phyloP scores from a whole-genome alignment of 352 stramenopile genomes.

The Halophytophthora batemanensis region DNA sequence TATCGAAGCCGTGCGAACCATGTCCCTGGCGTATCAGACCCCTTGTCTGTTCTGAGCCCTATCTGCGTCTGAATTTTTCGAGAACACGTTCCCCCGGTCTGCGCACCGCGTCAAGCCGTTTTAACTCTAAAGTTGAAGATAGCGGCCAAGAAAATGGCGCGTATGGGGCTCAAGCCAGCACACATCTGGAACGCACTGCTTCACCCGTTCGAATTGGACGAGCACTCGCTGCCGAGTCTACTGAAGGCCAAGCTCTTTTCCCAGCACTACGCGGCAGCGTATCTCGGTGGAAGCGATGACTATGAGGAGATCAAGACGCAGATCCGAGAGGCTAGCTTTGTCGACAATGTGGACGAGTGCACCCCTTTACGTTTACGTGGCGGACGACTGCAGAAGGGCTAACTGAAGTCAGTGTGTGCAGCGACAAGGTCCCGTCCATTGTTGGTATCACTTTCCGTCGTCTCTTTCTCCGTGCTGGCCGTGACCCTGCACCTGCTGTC shows the following conservation, averaged over 20 bases:
- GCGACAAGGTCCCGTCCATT: conserved; percentile 2
- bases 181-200: neutral
- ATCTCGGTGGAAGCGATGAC: conserved; percentile 4
- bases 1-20: too few species aligned
- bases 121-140: too few species aligned
- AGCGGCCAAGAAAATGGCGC: too few species aligned
- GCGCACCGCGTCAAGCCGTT: too few species aligned
- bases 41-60: too few species aligned
- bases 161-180: too few species aligned
- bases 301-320: neutral
- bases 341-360: neutral
- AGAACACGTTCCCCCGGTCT: too few species aligned
- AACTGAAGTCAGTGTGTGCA: neutral
- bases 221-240: neutral
- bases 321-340: conserved; percentile 1
- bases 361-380: conserved; percentile 5
- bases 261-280: conserved; percentile 2
- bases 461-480: neutral
- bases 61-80: too few species aligned
- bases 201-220: neutral
- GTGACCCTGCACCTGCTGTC: neutral
- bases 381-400: neutral
- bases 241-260: conserved; percentile 3
- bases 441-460: neutral
- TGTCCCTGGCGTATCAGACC: too few species aligned